These are phyloP conservation scores for Eucalyptus polybractea DNA, from an alignment of 345 rosid genomes.

Conservation along the genomic window DNA sequence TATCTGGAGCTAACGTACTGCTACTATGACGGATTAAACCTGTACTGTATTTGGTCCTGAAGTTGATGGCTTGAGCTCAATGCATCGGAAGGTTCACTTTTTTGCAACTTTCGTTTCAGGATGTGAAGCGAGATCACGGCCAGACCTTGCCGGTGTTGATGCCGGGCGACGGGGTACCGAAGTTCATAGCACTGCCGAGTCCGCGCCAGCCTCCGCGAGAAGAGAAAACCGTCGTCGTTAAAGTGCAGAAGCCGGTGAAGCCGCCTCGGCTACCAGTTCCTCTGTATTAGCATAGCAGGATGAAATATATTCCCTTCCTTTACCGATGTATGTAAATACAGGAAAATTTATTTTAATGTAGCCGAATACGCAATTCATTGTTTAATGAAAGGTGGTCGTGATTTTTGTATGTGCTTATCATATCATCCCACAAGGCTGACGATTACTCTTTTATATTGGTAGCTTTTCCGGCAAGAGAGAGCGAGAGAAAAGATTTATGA, in stretches of 20 bases:
- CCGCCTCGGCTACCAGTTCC: slow-evolving; percentile 56
- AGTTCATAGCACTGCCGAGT: slow-evolving; percentile 89
- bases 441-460: background rate
- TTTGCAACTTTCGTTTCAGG: slow-evolving; percentile 10
- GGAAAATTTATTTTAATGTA: background rate
- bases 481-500: background rate
- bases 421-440: background rate
- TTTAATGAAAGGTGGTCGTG: background rate
- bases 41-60: background rate
- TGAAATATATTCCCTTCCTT: background rate
- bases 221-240: slow-evolving; percentile 16
- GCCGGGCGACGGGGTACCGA: slow-evolving; percentile 87
- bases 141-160: slow-evolving; percentile 75
- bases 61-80: background rate
- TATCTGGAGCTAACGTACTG: background rate
- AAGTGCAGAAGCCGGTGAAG: slow-evolving; percentile 37
- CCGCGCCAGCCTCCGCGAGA: slow-evolving; percentile 57
- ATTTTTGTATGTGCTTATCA: background rate
- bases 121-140: slow-evolving; percentile 25
- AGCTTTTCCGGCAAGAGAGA: background rate
- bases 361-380: background rate
- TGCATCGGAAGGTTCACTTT: background rate
- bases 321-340: background rate
- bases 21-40: fast-evolving
- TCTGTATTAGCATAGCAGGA: slow-evolving; percentile 24